A percentile compares a stretch with the other conserved stretches of the same genome.
phyloP scores from a whole-genome alignment of 2,329 filamentous ascomycete genomes.

The Colletotrichum spinosum region DNA sequence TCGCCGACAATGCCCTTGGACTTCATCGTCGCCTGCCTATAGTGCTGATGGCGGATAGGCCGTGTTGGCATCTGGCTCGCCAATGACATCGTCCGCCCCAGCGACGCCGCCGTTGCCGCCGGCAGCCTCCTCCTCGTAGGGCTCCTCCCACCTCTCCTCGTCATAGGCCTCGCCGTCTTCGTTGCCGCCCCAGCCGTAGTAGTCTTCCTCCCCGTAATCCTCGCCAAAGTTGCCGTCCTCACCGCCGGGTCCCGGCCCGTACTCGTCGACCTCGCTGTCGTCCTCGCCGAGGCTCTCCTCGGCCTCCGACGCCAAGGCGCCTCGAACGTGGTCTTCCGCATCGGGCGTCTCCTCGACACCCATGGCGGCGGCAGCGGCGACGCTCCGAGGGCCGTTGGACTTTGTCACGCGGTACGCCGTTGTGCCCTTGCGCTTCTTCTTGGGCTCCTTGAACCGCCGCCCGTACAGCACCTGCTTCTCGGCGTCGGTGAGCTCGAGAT shows the following conservation, averaged over 20 bases:
- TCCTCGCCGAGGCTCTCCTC: slow-evolving; percentile 44
- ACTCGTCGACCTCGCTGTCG: slow-evolving; percentile 46
- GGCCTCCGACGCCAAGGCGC: slow-evolving; percentile 26
- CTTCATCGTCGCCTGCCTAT: background rate
- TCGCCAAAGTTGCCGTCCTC: slow-evolving; percentile 35
- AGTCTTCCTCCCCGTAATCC: slow-evolving; percentile 38
- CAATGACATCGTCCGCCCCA: background rate
- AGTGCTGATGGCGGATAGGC: slow-evolving; percentile 26
- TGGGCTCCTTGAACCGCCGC: slow-evolving; percentile 44
- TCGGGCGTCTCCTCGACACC: slow-evolving; percentile 5
- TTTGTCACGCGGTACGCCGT: slow-evolving; percentile 38
- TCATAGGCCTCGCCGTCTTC: slow-evolving; percentile 44
- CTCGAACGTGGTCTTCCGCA: slow-evolving; percentile 18
- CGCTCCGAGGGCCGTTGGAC: slow-evolving; percentile 29
- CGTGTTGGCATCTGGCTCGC: slow-evolving; percentile 7
- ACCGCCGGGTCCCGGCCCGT: slow-evolving; percentile 38
- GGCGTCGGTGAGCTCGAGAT: slow-evolving; percentile 51
- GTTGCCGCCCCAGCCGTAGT: slow-evolving; percentile 39
- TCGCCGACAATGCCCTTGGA: background rate
- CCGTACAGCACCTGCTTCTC: slow-evolving; percentile 50
- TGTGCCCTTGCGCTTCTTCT: slow-evolving; percentile 40
- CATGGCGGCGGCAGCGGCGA: slow-evolving; percentile 20
- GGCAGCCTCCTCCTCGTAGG: slow-evolving; percentile 41
- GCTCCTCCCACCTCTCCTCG: slow-evolving; percentile 38
- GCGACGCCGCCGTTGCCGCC: slow-evolving; percentile 28